phyloP scores from a whole-genome alignment of 2,329 filamentous ascomycete species.

The Fusarium sp. region DNA sequence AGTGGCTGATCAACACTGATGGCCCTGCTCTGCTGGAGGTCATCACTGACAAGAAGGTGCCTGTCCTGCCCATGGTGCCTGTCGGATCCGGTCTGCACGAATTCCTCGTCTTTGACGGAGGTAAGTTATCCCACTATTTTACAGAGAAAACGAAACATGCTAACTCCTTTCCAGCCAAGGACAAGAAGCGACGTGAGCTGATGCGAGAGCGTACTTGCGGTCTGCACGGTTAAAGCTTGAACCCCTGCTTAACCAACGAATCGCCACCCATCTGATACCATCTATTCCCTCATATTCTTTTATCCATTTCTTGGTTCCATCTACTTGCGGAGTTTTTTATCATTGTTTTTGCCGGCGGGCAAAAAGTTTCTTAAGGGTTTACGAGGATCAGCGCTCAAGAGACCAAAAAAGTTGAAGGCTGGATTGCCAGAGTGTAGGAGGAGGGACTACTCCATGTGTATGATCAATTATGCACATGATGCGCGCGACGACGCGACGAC shows the following conservation, averaged over 20 bases:
- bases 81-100: constrained; percentile 90
- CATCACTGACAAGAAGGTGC: constrained; percentile 90
- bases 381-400: constrained; percentile 32
- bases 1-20: constrained; percentile 90
- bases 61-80: constrained; percentile 98
- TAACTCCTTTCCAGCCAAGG: constrained; percentile 70
- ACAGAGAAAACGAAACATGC: constrained; percentile 24
- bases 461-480: constrained; percentile 21
- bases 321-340: constrained; percentile 37
- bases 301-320: constrained; percentile 28
- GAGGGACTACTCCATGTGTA: constrained; percentile 14
- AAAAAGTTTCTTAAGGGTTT: constrained; percentile 27
- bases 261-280: constrained; percentile 30
- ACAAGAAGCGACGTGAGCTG: constrained; percentile 75
- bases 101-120: constrained; percentile 72
- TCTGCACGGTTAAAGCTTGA: constrained; percentile 57
- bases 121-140: constrained; percentile 44
- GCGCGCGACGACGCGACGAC: constrained; percentile 2
- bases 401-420: constrained; percentile 33
- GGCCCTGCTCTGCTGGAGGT: constrained; percentile 96
- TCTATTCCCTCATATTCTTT: constrained; percentile 36
- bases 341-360: constrained; percentile 29
- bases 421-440: constrained; percentile 23
- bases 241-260: constrained; percentile 31
- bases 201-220: constrained; percentile 75